Conservation (phyloP, 306 rosid species). For the Abrus pulchellus region DNA sequence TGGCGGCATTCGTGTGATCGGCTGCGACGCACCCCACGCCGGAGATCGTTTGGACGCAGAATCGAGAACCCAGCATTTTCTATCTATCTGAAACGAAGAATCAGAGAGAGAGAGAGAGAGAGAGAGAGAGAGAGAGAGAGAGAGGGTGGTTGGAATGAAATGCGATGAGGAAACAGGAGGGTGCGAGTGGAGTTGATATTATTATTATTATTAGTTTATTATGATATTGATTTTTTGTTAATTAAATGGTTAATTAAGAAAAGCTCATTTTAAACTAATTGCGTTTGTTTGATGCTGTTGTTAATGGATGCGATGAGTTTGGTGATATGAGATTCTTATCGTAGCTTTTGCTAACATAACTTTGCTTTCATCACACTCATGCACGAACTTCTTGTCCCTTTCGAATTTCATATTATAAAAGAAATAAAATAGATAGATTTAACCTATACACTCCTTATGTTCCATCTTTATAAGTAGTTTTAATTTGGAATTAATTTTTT, state of each 20-base stretch:
- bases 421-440: not conserved
- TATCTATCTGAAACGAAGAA: not conserved
- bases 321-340: constrained; percentile 1
- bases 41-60: constrained; percentile 47
- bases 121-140: constrained; percentile 20
- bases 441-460: not conserved
- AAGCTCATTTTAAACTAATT: not conserved
- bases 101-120: not conserved
- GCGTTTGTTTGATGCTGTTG: not conserved
- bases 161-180: constrained; percentile 14
- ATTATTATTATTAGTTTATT: not conserved
- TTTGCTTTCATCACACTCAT: constrained; percentile 9
- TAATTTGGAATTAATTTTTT: too few species aligned
- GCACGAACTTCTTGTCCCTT: not conserved
- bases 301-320: not conserved
- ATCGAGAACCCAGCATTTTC: constrained; percentile 57
- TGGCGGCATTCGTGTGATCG: constrained; percentile 61
- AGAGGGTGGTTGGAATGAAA: not conserved
- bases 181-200: not conserved
- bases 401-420: not conserved
- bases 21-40: constrained; percentile 49
- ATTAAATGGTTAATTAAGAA: not conserved
- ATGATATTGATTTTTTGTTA: not conserved
- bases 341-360: not conserved
- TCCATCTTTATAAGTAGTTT: too few species aligned